Conservation (phyloP, 2,329 filamentous ascomycete genomes). For the Trichoderma brevicompactum region DNA sequence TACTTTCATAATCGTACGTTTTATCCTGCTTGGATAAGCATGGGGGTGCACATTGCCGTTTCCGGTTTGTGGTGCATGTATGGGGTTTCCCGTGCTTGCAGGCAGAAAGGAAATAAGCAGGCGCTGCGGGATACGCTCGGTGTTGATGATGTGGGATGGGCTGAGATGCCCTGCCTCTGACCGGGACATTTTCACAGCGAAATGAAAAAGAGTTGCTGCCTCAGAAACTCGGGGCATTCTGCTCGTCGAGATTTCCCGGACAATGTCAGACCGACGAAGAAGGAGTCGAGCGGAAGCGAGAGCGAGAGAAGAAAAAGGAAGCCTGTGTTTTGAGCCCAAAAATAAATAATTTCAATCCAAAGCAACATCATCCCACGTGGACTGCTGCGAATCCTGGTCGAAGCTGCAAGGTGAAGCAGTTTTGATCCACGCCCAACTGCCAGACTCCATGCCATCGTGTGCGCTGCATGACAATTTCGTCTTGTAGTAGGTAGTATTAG, state of each 20-base stretch:
- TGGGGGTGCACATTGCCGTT: background rate
- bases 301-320: background rate
- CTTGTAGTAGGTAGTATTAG: background rate
- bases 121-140: constrained; percentile 12
- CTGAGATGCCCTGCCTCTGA: no score
- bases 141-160: background rate
- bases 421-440: no score
- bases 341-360: constrained; percentile 6
- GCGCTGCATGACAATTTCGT: constrained; percentile 1
- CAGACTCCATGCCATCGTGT: background rate
- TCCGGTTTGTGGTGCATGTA: background rate
- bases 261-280: background rate
- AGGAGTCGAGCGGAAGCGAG: background rate
- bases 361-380: constrained; percentile 20
- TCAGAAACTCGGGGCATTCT: background rate
- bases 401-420: background rate
- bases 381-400: constrained; percentile 9
- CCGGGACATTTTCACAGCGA: no score
- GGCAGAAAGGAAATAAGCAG: constrained; percentile 2
- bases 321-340: background rate
- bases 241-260: background rate
- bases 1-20: background rate
- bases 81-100: no score
- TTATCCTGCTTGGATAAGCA: background rate
- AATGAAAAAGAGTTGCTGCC: no score